phyloP scores from a whole-genome alignment of 1,284 basidiomycete species.

The Leccinum glutinopallens region DNA sequence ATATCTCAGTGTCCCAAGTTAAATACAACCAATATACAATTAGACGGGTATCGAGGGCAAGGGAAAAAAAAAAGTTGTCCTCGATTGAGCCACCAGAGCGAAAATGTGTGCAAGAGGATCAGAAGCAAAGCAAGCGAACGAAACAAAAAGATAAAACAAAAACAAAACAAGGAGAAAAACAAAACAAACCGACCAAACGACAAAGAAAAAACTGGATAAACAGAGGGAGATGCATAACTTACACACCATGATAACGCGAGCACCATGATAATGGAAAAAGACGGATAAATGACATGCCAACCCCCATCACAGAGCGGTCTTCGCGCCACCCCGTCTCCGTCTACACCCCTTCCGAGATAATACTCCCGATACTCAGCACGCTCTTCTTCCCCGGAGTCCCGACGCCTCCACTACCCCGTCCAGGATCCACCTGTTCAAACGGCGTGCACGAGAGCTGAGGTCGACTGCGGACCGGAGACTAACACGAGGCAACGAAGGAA shows the following conservation, averaged over 20 bases:
- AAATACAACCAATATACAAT: slow-evolving; percentile 21
- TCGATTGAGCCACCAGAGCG: slow-evolving; percentile 5
- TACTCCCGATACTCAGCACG: slow-evolving; percentile 71
- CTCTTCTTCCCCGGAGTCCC: slow-evolving; percentile 54
- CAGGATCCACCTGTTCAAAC: slow-evolving; percentile 33
- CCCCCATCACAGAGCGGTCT: neutral
- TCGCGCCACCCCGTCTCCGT: neutral
- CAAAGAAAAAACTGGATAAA: slow-evolving; percentile 1
- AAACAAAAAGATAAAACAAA: neutral
- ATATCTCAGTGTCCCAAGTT: neutral
- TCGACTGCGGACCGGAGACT: slow-evolving; percentile 17
- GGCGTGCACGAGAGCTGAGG: slow-evolving; percentile 34
- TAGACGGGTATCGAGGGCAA: slow-evolving; percentile 3
- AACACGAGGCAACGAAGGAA: slow-evolving; percentile 21
- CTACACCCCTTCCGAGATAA: slow-evolving; percentile 51
- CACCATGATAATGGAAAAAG: neutral
- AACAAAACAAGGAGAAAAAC: neutral
- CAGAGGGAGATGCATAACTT: neutral
- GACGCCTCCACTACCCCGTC: slow-evolving; percentile 24
- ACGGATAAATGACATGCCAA: slow-evolving; percentile 2
- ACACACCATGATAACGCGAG: neutral
- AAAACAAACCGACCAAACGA: neutral
- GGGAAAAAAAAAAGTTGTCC: neutral
- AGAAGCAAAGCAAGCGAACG: neutral
- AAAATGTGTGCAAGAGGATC: neutral